Evolutionary conservation across 2,329 filamentous ascomycete genomes (phyloP).

Genomic region (Ascochyta pisi): DNA sequence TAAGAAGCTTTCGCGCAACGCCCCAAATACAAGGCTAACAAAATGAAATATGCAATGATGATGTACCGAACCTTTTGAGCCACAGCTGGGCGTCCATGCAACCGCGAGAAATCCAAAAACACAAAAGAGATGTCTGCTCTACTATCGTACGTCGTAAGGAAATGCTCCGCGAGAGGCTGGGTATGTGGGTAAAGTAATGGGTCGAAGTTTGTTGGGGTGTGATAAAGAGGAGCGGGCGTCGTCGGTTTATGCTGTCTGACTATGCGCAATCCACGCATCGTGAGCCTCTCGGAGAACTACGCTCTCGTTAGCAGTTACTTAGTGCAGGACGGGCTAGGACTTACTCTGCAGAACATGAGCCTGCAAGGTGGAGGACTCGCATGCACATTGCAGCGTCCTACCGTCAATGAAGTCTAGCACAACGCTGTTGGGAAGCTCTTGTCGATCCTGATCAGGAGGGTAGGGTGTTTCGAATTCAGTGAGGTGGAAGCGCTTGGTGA

Average conservation of each 20-base stretch:
- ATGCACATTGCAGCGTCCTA: conserved; percentile 67
- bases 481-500: conserved; percentile 82
- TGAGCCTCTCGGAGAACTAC: conserved; percentile 49
- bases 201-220: conserved; percentile 3
- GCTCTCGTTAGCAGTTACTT: conserved; percentile 19
- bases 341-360: conserved; percentile 47
- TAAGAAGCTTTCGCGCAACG: conserved; percentile 13
- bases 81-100: conserved; percentile 12
- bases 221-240: neutral
- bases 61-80: conserved; percentile 18
- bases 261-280: conserved; percentile 46
- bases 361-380: conserved; percentile 45
- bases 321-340: conserved; percentile 3
- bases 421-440: conserved; percentile 90
- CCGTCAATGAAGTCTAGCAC: conserved; percentile 68
- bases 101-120: conserved; percentile 12
- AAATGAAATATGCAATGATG: conserved; percentile 12
- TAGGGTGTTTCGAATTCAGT: conserved; percentile 81
- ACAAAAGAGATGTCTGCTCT: conserved; percentile 18
- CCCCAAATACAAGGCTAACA: conserved; percentile 4
- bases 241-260: conserved; percentile 28
- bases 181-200: conserved; percentile 5
- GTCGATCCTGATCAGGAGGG: conserved; percentile 85
- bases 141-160: conserved; percentile 19
- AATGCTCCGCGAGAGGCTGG: conserved; percentile 13